Conservation (phyloP, 805 yeast genomes). For the Myxozyma mucilagina region DNA sequence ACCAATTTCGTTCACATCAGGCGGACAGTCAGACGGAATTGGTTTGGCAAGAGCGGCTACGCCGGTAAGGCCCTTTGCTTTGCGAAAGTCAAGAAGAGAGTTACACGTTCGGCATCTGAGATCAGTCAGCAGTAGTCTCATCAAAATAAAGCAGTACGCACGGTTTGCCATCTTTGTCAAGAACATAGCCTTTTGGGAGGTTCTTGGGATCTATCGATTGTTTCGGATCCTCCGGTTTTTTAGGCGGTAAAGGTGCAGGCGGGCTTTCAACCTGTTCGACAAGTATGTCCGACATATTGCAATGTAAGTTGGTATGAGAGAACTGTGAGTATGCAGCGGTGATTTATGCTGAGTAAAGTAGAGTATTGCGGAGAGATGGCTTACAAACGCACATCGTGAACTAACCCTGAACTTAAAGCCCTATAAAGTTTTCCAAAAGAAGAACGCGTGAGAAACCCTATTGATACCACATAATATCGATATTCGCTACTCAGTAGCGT, state of each 20-base stretch:
- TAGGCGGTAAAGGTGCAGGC: conserved; percentile 7
- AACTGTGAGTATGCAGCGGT: not conserved
- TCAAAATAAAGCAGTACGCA: conserved; percentile 46
- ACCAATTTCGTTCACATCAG: conserved; percentile 81
- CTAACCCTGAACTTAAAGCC: not conserved
- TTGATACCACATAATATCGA: no score
- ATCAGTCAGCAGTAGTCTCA: not conserved
- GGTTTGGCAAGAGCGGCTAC: conserved; percentile 36
- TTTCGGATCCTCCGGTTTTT: conserved; percentile 15
- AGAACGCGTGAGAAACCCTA: no score
- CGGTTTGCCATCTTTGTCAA: conserved; percentile 94
- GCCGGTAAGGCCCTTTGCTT: conserved; percentile 47
- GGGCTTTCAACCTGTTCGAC: conserved; percentile 24
- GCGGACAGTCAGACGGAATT: conserved; percentile 61
- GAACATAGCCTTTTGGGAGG: conserved; percentile 41
- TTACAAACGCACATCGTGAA: not conserved
- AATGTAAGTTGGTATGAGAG: not conserved
- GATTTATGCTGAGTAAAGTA: not conserved
- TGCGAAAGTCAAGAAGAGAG: conserved; percentile 72
- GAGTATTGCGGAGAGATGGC: not conserved
- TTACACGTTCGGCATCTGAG: conserved; percentile 84
- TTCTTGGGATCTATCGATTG: conserved; percentile 3
- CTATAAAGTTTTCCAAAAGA: not conserved
- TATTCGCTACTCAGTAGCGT: no score
- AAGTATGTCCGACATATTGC: conserved; percentile 19